Conservation (phyloP, 306 rosid species). For the Cotoneaster glaucophyllus region DNA sequence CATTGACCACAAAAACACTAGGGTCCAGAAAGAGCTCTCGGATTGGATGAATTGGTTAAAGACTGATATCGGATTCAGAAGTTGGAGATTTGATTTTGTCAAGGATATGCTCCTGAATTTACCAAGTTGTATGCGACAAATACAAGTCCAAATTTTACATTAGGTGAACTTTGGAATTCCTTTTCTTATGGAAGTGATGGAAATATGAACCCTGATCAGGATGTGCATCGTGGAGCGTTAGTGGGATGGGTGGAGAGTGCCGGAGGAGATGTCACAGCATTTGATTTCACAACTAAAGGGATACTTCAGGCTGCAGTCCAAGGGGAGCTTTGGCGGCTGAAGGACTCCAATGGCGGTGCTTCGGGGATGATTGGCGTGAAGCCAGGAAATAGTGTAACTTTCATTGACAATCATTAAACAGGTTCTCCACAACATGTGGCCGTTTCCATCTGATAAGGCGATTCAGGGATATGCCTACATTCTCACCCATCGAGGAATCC, state of each 20-base stretch:
- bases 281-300: constrained; percentile 42
- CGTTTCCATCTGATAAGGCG: constrained; percentile 71
- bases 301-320: constrained; percentile 26
- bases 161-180: constrained; percentile 72
- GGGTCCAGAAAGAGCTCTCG: constrained; percentile 54
- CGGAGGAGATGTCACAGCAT: constrained; percentile 30
- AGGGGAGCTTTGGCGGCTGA: constrained; percentile 29
- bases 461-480: constrained; percentile 65
- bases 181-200: constrained; percentile 23
- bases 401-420: constrained; percentile 69
- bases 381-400: constrained; percentile 70
- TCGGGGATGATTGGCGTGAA: constrained; percentile 57
- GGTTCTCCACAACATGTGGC: constrained; percentile 54
- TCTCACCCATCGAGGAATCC: constrained; percentile 68
- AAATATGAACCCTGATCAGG: constrained; percentile 29
- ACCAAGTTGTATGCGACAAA: constrained; percentile 48
- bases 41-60: constrained; percentile 81
- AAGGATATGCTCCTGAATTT: constrained; percentile 48
- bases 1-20: constrained; percentile 72
- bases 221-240: constrained; percentile 17
- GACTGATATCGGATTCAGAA: constrained; percentile 46
- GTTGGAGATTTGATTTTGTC: constrained; percentile 68
- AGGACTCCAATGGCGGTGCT: constrained; percentile 34
- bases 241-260: constrained; percentile 26
- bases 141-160: constrained; percentile 65